phyloP scores from a whole-genome alignment of 306 rosid genomes.

The Vachellia pachyceras region DNA sequence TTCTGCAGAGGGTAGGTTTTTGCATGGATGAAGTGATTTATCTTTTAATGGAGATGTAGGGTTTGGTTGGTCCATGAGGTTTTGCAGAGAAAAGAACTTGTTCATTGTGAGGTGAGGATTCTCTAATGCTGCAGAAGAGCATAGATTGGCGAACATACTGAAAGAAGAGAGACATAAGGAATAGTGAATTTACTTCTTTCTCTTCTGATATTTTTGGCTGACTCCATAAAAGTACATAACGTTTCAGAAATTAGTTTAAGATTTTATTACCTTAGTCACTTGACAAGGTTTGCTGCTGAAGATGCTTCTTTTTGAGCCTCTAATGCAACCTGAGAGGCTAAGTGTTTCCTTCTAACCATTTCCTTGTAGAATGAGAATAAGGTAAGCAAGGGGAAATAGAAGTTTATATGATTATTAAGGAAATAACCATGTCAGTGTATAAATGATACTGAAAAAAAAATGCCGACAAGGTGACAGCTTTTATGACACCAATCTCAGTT shows the following conservation, averaged over 20 bases:
- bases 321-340: conserved; percentile 73
- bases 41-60: conserved; percentile 52
- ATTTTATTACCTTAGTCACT: conserved; percentile 69
- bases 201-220: conserved; percentile 8
- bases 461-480: not conserved
- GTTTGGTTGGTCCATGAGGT: conserved; percentile 69
- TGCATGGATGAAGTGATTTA: conserved; percentile 46
- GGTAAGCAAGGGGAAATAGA: conserved; percentile 20
- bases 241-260: conserved; percentile 2
- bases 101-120: conserved; percentile 70
- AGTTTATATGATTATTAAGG: not conserved
- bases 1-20: conserved; percentile 54
- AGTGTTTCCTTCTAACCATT: conserved; percentile 76
- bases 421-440: not conserved
- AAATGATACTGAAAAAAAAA: not conserved
- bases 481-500: not conserved
- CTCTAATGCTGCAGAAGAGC: conserved; percentile 72
- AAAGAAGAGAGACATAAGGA: conserved; percentile 12
- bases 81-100: conserved; percentile 77
- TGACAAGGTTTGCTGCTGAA: conserved; percentile 70
- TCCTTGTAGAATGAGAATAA: conserved; percentile 59
- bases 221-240: not conserved
- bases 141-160: conserved; percentile 77
- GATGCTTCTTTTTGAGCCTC: conserved; percentile 95
- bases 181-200: conserved; percentile 41